These are phyloP conservation scores for Cenchrus purpureus DNA, from an alignment of 176 grass and related monocot genomes.

Conservation along the genomic window DNA sequence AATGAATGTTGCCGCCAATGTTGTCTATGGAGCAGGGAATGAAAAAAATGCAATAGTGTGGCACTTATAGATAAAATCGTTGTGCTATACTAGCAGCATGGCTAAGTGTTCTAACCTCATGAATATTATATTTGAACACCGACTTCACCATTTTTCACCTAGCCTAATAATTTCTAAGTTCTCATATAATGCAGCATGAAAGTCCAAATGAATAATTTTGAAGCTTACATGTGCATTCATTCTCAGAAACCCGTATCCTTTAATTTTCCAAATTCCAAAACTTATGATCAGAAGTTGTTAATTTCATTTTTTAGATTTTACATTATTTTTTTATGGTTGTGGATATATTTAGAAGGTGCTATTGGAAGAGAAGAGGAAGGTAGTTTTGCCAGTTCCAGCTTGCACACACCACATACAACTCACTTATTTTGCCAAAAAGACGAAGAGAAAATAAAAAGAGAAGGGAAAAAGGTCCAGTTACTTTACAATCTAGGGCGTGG, in stretches of 20 bases:
- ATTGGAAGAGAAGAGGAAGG: background rate
- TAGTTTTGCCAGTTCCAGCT: background rate
- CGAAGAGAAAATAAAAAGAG: no score
- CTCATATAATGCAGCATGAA: background rate
- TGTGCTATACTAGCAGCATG: background rate
- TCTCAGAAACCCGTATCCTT: background rate
- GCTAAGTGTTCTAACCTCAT: background rate
- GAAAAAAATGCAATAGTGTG: background rate
- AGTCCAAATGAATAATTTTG: background rate
- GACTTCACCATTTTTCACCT: background rate
- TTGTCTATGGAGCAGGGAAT: background rate
- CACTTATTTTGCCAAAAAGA: background rate
- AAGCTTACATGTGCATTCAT: background rate
- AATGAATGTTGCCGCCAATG: background rate
- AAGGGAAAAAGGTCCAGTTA: no score
- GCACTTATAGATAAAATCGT: background rate
- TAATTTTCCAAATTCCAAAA: background rate
- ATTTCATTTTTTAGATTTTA: background rate
- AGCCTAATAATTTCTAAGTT: background rate
- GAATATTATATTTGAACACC: background rate
- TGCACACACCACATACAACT: background rate
- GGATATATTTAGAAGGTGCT: background rate
- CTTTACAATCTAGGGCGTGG: background rate
- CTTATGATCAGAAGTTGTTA: background rate
- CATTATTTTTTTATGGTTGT: background rate